These are phyloP conservation scores for Solanum clarkiae DNA, from an alignment of 257 asterid species.

Conservation along the genomic window DNA sequence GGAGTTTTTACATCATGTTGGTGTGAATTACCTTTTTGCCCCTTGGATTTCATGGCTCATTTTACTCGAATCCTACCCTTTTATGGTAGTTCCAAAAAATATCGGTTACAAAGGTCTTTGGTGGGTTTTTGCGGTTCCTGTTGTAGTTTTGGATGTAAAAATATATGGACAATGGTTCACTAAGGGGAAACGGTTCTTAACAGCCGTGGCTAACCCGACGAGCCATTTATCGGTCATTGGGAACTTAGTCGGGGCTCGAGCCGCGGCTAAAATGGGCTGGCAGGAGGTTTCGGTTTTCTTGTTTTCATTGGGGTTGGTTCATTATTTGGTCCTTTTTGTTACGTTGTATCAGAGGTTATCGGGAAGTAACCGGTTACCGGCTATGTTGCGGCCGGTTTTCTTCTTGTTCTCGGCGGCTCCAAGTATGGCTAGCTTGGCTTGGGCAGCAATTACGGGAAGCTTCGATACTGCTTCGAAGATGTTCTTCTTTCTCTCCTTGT, in stretches of 20 bases:
- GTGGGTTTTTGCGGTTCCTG: slow-evolving; percentile 46
- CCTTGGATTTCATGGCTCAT: slow-evolving; percentile 74
- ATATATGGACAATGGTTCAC: slow-evolving; percentile 74
- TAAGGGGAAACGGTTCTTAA: slow-evolving; percentile 30
- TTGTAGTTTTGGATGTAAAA: slow-evolving; percentile 42
- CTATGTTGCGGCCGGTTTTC: slow-evolving; percentile 43
- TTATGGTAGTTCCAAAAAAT: slow-evolving; percentile 15
- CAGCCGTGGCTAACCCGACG: slow-evolving; percentile 56
- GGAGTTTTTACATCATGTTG: slow-evolving; percentile 50
- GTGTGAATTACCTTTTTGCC: slow-evolving; percentile 59
- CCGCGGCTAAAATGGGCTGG: slow-evolving; percentile 72
- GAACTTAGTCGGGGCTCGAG: slow-evolving; percentile 54
- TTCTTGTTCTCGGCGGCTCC: slow-evolving; percentile 56
- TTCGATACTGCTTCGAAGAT: slow-evolving; percentile 50
- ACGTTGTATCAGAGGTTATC: slow-evolving; percentile 51
- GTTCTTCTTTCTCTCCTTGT: slow-evolving; percentile 60
- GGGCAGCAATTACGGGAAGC: slow-evolving; percentile 51
- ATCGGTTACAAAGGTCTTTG: slow-evolving; percentile 16
- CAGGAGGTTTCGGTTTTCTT: slow-evolving; percentile 26
- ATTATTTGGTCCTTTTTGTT: slow-evolving; percentile 57
- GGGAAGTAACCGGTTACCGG: slow-evolving; percentile 42
- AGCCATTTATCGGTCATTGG: slow-evolving; percentile 57
- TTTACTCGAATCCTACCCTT: slow-evolving; percentile 48
- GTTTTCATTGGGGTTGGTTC: slow-evolving; percentile 57
- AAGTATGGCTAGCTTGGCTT: slow-evolving; percentile 59